Evolutionary conservation across 371 early-diverging fungal species (phyloP), one percentile per base, ranked within the genome.

Genomic region (Zopfochytrium polystomum): DNA sequence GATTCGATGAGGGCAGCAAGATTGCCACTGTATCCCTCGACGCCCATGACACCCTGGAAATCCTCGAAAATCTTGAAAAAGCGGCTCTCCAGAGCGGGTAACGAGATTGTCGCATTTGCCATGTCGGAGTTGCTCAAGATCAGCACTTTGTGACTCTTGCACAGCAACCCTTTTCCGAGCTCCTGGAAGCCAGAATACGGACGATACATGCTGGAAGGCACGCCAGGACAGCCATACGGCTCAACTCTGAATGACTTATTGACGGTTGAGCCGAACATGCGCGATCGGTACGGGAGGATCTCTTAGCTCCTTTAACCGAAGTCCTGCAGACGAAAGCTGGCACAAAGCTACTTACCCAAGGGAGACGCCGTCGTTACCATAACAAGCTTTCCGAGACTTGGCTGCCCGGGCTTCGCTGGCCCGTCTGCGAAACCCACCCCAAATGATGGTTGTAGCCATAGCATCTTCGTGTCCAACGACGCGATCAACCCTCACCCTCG

Each of bases 121-220:
- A 33, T 35, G 20, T 20, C 30, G 7, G 32, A 54, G 11, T n/a
- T 47, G 35, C 33, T 63, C 46, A 30, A 2, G 22, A n/a, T n/a
- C n/a, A n/a, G n/a, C n/a, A n/a, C n/a, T n/a, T n/a, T n/a, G n/a
- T n/a, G n/a, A n/a, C n/a, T n/a, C 56, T 60, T 20, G 15, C 25
- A 47, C 45, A 75, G 79, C 5, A 44, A 56, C 31, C 50, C 50
- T 18, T 59, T 65, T 55, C 64, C 73, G 30, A 73, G 70, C 54
- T 75, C 75, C 27, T 98, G 97, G 97, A 81, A 91, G 64, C 96
- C 96, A 31, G 98, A 98, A 70, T 98, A 92, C 73, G 97, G 92
- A 13, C 81, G 92, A 43, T 96, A 87, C 78, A 96, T 96, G 97
- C 76, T 96, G 58, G 98, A 96, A 72, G 92, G 87, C 45, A 95